These are phyloP conservation scores for Glomus cerebriforme DNA, from an alignment of 192 early-diverging fungal genomes.

Conservation along the genomic window DNA sequence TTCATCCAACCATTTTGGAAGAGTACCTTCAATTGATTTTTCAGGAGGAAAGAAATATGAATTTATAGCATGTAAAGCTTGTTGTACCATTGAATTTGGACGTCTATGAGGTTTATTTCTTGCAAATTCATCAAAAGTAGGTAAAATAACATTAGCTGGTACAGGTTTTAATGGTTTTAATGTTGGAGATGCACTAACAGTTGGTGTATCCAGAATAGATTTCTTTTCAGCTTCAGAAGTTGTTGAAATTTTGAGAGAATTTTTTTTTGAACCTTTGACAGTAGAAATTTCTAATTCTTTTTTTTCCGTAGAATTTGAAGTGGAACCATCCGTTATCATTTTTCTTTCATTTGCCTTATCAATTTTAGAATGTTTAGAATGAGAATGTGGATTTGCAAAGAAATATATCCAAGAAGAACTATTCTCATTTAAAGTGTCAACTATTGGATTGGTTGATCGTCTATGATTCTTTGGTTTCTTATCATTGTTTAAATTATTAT, in stretches of 20 bases:
- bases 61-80: constrained; percentile 27
- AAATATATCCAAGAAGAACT: constrained; percentile 22
- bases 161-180: constrained; percentile 9
- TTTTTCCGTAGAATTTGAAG: not conserved
- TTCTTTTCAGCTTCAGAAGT: not conserved
- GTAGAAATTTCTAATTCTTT: not conserved
- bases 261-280: not conserved
- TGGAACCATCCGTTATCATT: constrained; percentile 1
- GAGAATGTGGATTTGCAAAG: not conserved
- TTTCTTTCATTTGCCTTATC: not conserved
- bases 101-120: not conserved
- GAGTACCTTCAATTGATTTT: not conserved
- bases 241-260: not conserved
- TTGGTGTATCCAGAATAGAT: not conserved
- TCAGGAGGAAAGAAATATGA: constrained; percentile 31
- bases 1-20: constrained; percentile 24
- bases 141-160: constrained; percentile 3
- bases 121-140: constrained; percentile 17
- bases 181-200: not conserved
- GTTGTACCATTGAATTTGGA: constrained; percentile 12
- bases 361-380: not conserved
- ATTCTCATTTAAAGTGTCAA: not conserved
- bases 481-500: not conserved
- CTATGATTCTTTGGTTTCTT: not conserved
- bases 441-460: not conserved